These are phyloP conservation scores for Elaeis oleifera DNA, from an alignment of 202 grass and related monocot species.

Conservation along the genomic window DNA sequence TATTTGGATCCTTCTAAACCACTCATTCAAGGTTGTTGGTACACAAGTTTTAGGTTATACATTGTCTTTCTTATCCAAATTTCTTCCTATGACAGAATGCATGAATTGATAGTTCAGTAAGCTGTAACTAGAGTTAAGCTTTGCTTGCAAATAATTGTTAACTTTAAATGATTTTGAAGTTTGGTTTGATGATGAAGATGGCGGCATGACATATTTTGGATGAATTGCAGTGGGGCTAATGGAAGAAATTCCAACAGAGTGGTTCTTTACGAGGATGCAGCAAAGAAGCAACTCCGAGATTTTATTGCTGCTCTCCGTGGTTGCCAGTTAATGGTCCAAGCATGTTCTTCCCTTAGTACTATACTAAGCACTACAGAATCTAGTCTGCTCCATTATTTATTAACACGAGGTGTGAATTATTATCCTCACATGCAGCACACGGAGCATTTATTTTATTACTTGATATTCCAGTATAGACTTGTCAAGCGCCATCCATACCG, in stretches of 20 bases:
- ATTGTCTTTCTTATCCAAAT: too few species aligned
- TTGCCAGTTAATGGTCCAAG: conserved; percentile 68
- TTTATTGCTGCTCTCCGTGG: conserved; percentile 67
- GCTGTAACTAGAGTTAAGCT: too few species aligned
- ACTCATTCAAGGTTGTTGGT: too few species aligned
- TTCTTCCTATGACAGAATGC: too few species aligned
- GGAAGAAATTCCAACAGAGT: conserved; percentile 57
- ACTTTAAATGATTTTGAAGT: too few species aligned
- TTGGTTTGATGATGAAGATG: too few species aligned
- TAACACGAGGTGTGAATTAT: conserved; percentile 59
- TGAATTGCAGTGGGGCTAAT: conserved; percentile 38
- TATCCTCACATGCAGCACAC: conserved; percentile 6
- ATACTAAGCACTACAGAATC: conserved; percentile 40
- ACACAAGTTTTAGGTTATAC: too few species aligned
- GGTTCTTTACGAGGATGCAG: conserved; percentile 88
- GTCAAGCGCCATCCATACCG: conserved; percentile 7
- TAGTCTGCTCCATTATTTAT: conserved; percentile 63
- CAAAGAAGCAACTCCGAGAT: conserved; percentile 83
- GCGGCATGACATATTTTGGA: not conserved
- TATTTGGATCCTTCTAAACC: too few species aligned
- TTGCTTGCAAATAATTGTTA: too few species aligned
- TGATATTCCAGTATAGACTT: not conserved
- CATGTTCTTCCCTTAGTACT: conserved; percentile 49
- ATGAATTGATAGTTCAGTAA: too few species aligned
- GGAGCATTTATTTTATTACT: not conserved